Evolutionary conservation across 306 rosid genomes (phyloP).

Genomic region (Begonia fuchsioides): DNA sequence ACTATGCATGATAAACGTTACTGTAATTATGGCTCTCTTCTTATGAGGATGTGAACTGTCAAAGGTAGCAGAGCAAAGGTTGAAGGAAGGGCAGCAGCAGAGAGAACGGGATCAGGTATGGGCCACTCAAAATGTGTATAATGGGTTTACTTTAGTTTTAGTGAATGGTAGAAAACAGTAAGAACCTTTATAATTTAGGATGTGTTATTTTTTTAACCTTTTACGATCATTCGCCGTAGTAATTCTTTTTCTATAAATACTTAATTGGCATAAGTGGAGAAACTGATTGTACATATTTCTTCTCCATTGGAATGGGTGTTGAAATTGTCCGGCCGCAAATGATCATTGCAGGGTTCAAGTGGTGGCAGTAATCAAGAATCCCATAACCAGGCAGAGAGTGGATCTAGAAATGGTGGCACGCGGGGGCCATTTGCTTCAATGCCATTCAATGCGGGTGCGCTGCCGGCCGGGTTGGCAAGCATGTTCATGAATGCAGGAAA

Average conservation of each 20-base stretch:
- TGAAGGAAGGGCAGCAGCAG: conserved; percentile 38
- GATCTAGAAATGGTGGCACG: conserved; percentile 32
- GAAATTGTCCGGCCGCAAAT: no score
- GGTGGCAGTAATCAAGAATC: conserved; percentile 19
- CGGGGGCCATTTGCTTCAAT: conserved; percentile 36
- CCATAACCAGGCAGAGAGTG: conserved; percentile 30
- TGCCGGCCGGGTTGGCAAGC: conserved; percentile 32
- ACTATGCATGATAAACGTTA: not conserved
- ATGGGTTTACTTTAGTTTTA: not conserved
- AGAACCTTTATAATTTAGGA: no score
- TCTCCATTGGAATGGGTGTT: no score
- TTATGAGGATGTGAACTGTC: conserved; percentile 1
- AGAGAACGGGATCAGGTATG: conserved; percentile 35
- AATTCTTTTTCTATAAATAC: no score
- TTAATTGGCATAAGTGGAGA: no score
- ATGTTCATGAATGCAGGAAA: conserved; percentile 42
- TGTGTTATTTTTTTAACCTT: no score
- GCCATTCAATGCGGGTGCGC: conserved; percentile 28
- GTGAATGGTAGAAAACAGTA: no score
- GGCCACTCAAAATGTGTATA: conserved; percentile 2
- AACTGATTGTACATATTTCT: no score
- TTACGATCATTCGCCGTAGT: no score
- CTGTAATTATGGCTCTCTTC: no score
- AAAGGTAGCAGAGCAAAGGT: conserved; percentile 56
- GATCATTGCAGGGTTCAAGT: conserved; percentile 18